Base-by-base conservation (phyloP, 805 yeast genomes). In the Kodamaea lidongshanica region DNA sequence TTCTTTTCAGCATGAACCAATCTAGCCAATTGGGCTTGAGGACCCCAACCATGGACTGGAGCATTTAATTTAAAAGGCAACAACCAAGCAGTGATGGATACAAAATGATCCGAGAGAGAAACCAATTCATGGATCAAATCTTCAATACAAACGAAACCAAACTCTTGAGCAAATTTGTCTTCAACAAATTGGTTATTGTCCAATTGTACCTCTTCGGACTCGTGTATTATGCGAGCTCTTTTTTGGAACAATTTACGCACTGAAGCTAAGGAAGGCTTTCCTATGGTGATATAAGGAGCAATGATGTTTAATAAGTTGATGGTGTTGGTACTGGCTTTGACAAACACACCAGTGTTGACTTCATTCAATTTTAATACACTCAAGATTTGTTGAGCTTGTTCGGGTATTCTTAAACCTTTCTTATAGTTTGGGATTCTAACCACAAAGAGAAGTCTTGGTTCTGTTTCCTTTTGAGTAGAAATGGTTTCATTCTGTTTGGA, bases 181-280 rank as follows among this genome's bases (percentile, higher is more conserved):
- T 83, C 94, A 30, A 83, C 78, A 23, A 77, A 56, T 45, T 74
- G 77, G 61, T 83, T 83, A 56, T 79, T 86, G 53, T 82, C 83
- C 44, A 83, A 59, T 35, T 75, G 70, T 16, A 27, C 29, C 2
- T 35, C 32, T 19, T 32, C 33, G 1, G 40, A 37, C 16, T 53
- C 60, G 21, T 33, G 16, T 28, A 30, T 32, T 19, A 79, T 69
- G 28, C 73, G 71, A 13, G 85, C 82, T 70, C 92, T 77, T 59
- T 82, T 83, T 54, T 79, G 89, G 46, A 83, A 65, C 35, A 83
- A 58, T 37, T 77, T 71, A 61, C 92, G 76, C 33, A 82, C 74
- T 3, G 87, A 76, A 14, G 72, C 64, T 46, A 81, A 59, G n/a
- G 85, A 74, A 35, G 94, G 94, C 37, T 65, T 64, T 25, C 94